phyloP scores from a whole-genome alignment of 202 grass and related monocot genomes.

The Eragrostis tef region DNA sequence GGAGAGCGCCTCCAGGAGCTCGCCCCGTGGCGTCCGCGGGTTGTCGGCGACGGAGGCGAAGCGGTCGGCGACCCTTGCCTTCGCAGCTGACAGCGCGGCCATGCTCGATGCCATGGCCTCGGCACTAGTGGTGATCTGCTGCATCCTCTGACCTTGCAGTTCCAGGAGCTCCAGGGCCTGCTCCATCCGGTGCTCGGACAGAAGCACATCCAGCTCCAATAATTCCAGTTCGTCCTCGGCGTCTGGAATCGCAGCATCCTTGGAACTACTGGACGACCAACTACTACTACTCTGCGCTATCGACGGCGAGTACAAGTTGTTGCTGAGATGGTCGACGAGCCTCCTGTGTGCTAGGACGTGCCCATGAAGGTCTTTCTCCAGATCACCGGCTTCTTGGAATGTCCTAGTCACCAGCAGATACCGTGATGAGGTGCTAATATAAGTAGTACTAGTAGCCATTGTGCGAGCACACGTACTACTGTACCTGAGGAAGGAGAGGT shows the following conservation, averaged over 20 bases:
- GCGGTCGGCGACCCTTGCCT: constrained; percentile 37
- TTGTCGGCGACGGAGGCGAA: constrained; percentile 39
- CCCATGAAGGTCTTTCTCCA: constrained; percentile 42
- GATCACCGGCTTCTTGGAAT: constrained; percentile 48
- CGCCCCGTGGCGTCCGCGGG: constrained; percentile 45
- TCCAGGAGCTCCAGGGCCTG: constrained; percentile 50
- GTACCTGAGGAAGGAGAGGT: constrained; percentile 59
- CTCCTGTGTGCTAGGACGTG: constrained; percentile 48
- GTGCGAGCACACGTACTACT: too few relatives aligned
- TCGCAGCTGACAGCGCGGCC: constrained; percentile 18
- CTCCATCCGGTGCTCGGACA: constrained; percentile 56
- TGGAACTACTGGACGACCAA: neutral
- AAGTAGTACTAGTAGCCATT: too few relatives aligned
- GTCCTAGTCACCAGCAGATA: constrained; percentile 26
- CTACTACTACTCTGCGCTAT: neutral
- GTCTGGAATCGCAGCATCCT: neutral
- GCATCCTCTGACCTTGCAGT: constrained; percentile 12
- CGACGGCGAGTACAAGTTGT: constrained; percentile 33
- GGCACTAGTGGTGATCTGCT: neutral
- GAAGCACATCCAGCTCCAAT: constrained; percentile 41
- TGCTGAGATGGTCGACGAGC: constrained; percentile 45
- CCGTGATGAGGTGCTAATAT: too few relatives aligned
- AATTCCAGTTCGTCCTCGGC: neutral
- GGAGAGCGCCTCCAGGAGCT: constrained; percentile 48
- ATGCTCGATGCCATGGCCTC: too few relatives aligned